Conservation (phyloP, 345 rosid genomes). For the Gossypium mustelinum region DNA sequence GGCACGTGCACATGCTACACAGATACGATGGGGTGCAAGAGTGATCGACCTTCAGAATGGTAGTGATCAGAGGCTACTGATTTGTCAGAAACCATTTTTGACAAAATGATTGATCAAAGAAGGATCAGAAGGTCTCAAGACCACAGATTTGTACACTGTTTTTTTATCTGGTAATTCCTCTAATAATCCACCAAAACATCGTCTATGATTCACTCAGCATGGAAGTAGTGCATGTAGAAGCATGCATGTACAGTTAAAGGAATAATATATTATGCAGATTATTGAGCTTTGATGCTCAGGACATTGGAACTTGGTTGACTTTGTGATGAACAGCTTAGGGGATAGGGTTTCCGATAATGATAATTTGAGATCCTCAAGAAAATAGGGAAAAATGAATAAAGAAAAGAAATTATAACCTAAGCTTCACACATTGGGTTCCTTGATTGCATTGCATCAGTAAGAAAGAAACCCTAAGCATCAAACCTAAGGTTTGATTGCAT, state of each 20-base stretch:
- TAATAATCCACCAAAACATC: neutral
- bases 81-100: conserved; percentile 88
- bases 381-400: too few relatives aligned
- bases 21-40: conserved; percentile 92
- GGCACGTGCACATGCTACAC: conserved; percentile 69
- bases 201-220: neutral
- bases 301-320: neutral
- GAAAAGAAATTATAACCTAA: too few relatives aligned
- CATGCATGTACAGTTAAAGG: neutral
- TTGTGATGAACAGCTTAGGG: too few relatives aligned
- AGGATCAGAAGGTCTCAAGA: conserved; percentile 19
- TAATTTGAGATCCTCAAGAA: too few relatives aligned
- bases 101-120: conserved; percentile 49
- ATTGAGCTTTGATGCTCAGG: neutral
- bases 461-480: too few relatives aligned
- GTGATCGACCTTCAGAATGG: conserved; percentile 92
- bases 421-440: too few relatives aligned
- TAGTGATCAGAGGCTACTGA: conserved; percentile 90
- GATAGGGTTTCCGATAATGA: too few relatives aligned
- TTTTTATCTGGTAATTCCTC: conserved; percentile 38
- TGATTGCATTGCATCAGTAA: too few relatives aligned
- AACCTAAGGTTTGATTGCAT: too few relatives aligned
- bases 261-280: too few relatives aligned
- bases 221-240: neutral
- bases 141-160: conserved; percentile 28